A percentile compares a stretch with the other conserved stretches of the same genome.
Evolutionary conservation across 129 eudicot species (phyloP).

Genomic region (Saussurea involucrata): DNA sequence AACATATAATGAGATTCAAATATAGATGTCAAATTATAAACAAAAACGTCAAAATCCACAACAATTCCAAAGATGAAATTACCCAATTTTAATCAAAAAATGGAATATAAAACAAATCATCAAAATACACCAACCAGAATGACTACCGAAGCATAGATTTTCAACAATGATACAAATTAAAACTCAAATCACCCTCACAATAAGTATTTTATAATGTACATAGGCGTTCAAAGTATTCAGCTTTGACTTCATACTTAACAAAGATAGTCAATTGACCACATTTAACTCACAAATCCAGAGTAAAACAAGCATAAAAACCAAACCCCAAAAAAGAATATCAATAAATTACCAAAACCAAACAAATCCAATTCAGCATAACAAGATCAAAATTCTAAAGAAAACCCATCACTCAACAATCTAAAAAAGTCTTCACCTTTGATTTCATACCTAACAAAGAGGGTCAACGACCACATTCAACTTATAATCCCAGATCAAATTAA

Average conservation of each 20-base stretch:
- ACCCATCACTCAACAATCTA: not conserved
- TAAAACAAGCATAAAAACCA: not conserved
- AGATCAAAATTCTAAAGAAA: not conserved
- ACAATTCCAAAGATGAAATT: not conserved
- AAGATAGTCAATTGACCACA: constrained; percentile 1
- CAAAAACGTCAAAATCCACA: not conserved
- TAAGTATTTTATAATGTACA: not conserved
- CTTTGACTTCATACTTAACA: not conserved
- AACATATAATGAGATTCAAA: not conserved
- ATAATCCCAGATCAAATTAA: not conserved
- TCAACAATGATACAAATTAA: not conserved
- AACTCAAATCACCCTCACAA: not conserved
- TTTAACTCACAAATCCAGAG: not conserved
- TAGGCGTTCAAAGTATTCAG: not conserved
- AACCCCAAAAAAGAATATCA: not conserved
- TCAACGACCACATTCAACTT: not conserved
- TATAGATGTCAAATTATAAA: not conserved
- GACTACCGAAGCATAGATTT: not conserved
- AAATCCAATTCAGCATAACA: constrained; percentile 13
- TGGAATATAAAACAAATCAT: not conserved
- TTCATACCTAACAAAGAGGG: not conserved
- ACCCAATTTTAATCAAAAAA: not conserved
- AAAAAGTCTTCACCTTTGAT: not conserved
- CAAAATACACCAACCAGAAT: not conserved
- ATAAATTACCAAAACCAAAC: not conserved